Conservation (phyloP, 2,329 filamentous ascomycete species). For the Calonectria hongkongensis region DNA sequence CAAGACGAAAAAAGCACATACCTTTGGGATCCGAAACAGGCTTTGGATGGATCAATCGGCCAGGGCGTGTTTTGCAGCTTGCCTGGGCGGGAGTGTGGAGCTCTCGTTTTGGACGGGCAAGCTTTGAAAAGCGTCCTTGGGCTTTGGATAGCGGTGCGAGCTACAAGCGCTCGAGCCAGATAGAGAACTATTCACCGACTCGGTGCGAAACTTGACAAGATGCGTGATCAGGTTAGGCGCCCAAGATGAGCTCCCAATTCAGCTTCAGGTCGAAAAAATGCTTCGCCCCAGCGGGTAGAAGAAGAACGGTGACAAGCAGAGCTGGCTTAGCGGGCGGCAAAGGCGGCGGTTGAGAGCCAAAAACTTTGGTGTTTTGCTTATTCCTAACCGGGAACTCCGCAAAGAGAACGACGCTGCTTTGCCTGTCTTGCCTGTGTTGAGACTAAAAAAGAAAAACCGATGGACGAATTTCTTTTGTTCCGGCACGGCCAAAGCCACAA, state of each 20-base stretch:
- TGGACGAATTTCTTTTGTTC: not conserved
- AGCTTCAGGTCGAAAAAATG: constrained; percentile 18
- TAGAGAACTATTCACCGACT: constrained; percentile 14
- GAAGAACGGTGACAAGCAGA: constrained; percentile 11
- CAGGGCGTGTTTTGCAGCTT: constrained; percentile 40
- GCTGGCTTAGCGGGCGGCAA: constrained; percentile 18
- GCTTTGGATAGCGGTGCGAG: not conserved
- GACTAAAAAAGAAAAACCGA: constrained; percentile 2
- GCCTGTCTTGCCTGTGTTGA: constrained; percentile 13
- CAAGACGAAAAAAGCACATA: constrained; percentile 39
- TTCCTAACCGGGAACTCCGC: constrained; percentile 22
- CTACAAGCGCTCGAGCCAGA: constrained; percentile 25
- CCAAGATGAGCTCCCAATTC: constrained; percentile 26
- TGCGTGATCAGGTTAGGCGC: constrained; percentile 30
- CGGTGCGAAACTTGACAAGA: constrained; percentile 24
- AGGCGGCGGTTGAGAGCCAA: constrained; percentile 18
- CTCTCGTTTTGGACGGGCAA: constrained; percentile 19
- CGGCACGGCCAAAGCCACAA: constrained; percentile 18
- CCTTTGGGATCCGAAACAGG: constrained; percentile 38
- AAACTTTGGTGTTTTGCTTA: constrained; percentile 17
- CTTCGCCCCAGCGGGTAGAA: constrained; percentile 23
- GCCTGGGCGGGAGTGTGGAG: constrained; percentile 25
- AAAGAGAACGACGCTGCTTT: constrained; percentile 3
- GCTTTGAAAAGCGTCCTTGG: constrained; percentile 18
- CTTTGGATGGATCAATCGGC: constrained; percentile 26